Evolutionary conservation across 768 basidiomycete genomes (phyloP).

Genomic region (Kwoniella botswanensis): DNA sequence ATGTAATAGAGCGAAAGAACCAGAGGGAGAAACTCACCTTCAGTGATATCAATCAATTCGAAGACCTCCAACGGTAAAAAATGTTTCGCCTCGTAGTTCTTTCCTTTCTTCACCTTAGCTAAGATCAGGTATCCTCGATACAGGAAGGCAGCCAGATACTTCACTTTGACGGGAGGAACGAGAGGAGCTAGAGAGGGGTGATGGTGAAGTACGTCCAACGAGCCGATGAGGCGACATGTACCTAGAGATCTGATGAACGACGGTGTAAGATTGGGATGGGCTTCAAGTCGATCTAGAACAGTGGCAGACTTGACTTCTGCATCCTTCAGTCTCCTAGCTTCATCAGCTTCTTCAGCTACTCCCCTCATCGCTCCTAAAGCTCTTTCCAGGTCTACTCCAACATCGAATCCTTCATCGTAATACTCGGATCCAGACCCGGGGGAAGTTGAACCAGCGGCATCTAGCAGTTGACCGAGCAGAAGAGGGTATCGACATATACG

Average conservation of each 20-base stretch:
- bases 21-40: slow-evolving; percentile 65
- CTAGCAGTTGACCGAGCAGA: slow-evolving; percentile 73
- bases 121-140: slow-evolving; percentile 88
- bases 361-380: slow-evolving; percentile 72
- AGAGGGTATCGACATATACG: slow-evolving; percentile 94
- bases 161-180: slow-evolving; percentile 68
- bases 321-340: slow-evolving; percentile 73
- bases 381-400: slow-evolving; percentile 50
- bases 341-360: slow-evolving; percentile 78
- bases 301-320: slow-evolving; percentile 70
- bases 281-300: slow-evolving; percentile 70
- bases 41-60: slow-evolving; percentile 70
- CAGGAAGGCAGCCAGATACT: slow-evolving; percentile 88
- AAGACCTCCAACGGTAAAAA: slow-evolving; percentile 83
- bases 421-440: slow-evolving; percentile 26
- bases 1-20: slow-evolving; percentile 1
- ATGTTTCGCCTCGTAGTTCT: slow-evolving; percentile 79
- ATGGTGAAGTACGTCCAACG: slow-evolving; percentile 83
- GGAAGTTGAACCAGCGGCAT: slow-evolving; percentile 26
- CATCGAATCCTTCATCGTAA: slow-evolving; percentile 33
- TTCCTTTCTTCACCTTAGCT: slow-evolving; percentile 78
- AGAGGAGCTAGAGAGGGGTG: slow-evolving; percentile 64
- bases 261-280: slow-evolving; percentile 51
- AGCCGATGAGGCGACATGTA: slow-evolving; percentile 77
- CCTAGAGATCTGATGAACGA: slow-evolving; percentile 69